phyloP scores from a whole-genome alignment of 75 land plant genomes.

The Adiantum capillusveneris region DNA sequence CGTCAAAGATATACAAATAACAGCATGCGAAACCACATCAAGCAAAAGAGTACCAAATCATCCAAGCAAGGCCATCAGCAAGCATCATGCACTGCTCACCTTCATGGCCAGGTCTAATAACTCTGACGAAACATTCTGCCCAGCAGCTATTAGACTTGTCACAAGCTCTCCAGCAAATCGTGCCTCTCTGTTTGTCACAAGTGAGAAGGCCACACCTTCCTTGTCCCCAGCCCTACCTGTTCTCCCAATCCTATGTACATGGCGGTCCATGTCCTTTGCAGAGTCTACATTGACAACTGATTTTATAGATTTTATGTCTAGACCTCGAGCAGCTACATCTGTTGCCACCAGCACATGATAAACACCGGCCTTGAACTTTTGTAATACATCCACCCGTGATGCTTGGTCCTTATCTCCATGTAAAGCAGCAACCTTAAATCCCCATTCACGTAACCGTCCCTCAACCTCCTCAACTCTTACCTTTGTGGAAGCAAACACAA shows the following conservation, averaged over 20 bases:
- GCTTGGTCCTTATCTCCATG: conserved; percentile 99
- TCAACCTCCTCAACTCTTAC: conserved; percentile 87
- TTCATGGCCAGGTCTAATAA: conserved; percentile 98
- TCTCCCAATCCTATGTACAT: conserved; percentile 96
- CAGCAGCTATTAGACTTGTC: conserved; percentile 87
- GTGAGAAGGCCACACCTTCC: conserved; percentile 91
- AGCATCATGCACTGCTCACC: conserved; percentile 31
- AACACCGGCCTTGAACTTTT: conserved; percentile 77
- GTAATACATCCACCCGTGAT: conserved; percentile 85
- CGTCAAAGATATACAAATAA: background rate
- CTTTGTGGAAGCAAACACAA: conserved; percentile 91
- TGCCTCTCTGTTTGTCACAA: conserved; percentile 86
- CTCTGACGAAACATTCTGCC: conserved; percentile 79
- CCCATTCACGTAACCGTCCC: conserved; percentile 42
- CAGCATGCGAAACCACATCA: background rate
- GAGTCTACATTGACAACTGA: conserved; percentile 92
- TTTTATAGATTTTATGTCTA: conserved; percentile 96
- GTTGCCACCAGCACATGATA: conserved; percentile 94
- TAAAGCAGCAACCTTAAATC: conserved; percentile 86
- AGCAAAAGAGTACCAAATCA: background rate
- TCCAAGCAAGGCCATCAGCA: background rate
- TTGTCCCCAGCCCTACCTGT: conserved; percentile 99
- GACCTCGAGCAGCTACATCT: conserved; percentile 98
- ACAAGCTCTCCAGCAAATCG: conserved; percentile 96
- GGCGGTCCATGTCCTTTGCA: conserved; percentile 97